These are phyloP conservation scores for Trichosphaerium sp. DNA, from an alignment of 78 protist species.

Conservation along the genomic window DNA sequence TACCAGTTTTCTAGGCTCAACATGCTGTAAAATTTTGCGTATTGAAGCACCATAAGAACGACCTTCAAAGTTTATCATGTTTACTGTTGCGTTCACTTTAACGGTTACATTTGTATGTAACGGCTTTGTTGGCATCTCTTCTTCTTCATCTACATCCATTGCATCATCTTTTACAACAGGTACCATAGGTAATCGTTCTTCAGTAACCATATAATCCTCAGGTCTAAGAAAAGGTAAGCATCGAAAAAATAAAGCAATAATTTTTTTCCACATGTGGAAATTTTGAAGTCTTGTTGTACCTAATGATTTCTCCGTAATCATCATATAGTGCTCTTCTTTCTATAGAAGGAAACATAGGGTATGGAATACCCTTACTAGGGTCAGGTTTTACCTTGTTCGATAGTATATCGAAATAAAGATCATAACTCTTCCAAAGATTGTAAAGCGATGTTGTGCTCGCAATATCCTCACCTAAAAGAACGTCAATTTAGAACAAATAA, in stretches of 20 bases:
- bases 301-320: background rate
- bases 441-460: no score
- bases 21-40: background rate
- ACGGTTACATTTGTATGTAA: background rate
- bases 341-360: slow-evolving; percentile 7
- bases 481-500: no score
- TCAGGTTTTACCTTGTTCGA: no score
- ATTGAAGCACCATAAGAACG: slow-evolving; percentile 2
- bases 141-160: background rate
- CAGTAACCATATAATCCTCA: background rate
- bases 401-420: no score
- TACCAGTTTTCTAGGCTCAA: slow-evolving; percentile 7
- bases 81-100: background rate
- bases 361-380: no score
- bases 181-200: no score
- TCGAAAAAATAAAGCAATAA: no score
- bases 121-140: background rate
- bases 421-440: no score
- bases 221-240: background rate
- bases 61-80: slow-evolving; percentile 11
- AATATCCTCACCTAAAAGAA: no score
- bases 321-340: background rate
- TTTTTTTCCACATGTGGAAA: no score
- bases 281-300: background rate
- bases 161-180: background rate